These are phyloP conservation scores for Starmerella tilneyi DNA, from an alignment of 805 yeast genomes.

Conservation along the genomic window DNA sequence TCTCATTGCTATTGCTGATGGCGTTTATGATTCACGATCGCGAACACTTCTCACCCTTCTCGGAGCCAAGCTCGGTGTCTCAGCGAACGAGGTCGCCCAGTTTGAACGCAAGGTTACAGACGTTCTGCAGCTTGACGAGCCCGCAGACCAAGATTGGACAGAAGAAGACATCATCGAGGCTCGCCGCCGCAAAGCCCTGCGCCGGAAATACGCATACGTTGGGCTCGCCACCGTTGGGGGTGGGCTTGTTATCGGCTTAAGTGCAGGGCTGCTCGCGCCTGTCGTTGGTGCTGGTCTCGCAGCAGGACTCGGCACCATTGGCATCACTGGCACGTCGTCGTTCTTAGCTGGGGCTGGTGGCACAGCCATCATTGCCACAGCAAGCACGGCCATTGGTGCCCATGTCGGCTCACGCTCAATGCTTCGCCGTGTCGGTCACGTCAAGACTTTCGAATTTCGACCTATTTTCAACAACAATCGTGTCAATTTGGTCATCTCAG, in stretches of 20 bases:
- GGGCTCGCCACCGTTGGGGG: constrained; percentile 97
- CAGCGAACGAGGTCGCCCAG: constrained; percentile 62
- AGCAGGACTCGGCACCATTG: constrained; percentile 90
- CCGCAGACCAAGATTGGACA: constrained; percentile 67
- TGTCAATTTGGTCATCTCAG: constrained; percentile 74
- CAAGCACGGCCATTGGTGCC: constrained; percentile 87
- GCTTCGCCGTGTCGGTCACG: constrained; percentile 78
- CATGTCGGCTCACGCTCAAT: constrained; percentile 79
- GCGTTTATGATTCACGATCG: constrained; percentile 82
- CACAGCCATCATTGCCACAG: constrained; percentile 82
- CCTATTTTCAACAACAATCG: constrained; percentile 88
- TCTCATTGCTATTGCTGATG: constrained; percentile 65
- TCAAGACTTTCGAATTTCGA: constrained; percentile 82
- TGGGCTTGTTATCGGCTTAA: constrained; percentile 81
- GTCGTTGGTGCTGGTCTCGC: constrained; percentile 98
- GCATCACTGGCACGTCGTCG: constrained; percentile 85
- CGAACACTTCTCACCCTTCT: constrained; percentile 64
- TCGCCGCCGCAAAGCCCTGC: constrained; percentile 56
- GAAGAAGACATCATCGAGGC: constrained; percentile 57
- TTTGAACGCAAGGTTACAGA: constrained; percentile 88
- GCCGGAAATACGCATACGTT: constrained; percentile 67
- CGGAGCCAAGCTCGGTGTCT: constrained; percentile 50
- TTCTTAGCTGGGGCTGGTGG: constrained; percentile 96
- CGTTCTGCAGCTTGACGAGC: constrained; percentile 77
- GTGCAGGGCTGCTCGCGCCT: constrained; percentile 93